These are phyloP conservation scores for Emergomyces africanus DNA, from an alignment of 2,329 filamentous ascomycete genomes.

Conservation along the genomic window DNA sequence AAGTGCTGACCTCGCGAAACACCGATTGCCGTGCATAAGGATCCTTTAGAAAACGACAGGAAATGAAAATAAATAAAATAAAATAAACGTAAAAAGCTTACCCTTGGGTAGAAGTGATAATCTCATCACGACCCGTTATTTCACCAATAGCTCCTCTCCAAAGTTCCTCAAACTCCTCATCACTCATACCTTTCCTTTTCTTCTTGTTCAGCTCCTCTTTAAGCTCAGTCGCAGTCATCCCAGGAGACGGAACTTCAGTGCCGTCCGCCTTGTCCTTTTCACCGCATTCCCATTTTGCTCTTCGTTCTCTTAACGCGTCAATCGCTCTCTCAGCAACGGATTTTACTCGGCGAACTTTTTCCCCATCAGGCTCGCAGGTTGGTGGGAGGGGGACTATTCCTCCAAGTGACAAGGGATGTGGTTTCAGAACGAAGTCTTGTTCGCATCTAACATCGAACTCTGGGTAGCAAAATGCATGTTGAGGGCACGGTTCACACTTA, in stretches of 20 bases:
- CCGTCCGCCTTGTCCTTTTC: slow-evolving; percentile 52
- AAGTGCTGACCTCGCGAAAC: background rate
- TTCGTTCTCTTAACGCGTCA: slow-evolving; percentile 70
- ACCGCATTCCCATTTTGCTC: slow-evolving; percentile 85
- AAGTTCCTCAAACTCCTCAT: slow-evolving; percentile 84
- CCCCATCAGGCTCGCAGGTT: slow-evolving; percentile 87
- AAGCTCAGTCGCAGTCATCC: slow-evolving; percentile 56
- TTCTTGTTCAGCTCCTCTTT: slow-evolving; percentile 64
- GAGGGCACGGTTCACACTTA: slow-evolving; percentile 78
- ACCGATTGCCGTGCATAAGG: no score
- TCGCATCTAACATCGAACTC: slow-evolving; percentile 71
- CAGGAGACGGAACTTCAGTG: slow-evolving; percentile 47
- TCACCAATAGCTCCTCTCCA: slow-evolving; percentile 40
- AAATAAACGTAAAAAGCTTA: no score
- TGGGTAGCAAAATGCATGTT: slow-evolving; percentile 77
- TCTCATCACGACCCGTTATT: slow-evolving; percentile 45
- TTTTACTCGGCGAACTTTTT: slow-evolving; percentile 77
- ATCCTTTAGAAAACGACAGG: background rate
- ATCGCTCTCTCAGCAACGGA: slow-evolving; percentile 78
- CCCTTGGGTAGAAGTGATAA: slow-evolving; percentile 44
- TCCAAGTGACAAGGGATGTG: slow-evolving; percentile 69
- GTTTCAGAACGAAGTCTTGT: slow-evolving; percentile 70
- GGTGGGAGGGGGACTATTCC: slow-evolving; percentile 76
- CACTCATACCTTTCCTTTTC: slow-evolving; percentile 69
- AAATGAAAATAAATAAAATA: no score